These are phyloP conservation scores for Oropetium thomaeum DNA, from an alignment of 176 grass and related monocot species.

Conservation along the genomic window DNA sequence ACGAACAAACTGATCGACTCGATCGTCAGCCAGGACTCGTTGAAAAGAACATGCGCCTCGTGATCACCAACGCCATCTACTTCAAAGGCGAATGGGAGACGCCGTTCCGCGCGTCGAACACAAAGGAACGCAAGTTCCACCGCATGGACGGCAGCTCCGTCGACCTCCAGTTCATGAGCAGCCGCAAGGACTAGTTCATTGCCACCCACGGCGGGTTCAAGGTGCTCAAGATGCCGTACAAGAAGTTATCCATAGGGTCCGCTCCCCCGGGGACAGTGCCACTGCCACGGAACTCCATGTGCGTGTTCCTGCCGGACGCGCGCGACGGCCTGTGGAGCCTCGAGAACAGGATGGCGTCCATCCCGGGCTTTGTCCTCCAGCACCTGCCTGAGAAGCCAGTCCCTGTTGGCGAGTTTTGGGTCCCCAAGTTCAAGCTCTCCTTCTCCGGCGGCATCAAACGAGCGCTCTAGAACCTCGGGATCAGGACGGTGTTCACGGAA, in stretches of 20 bases:
- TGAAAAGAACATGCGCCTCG: background rate
- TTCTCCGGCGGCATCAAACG: background rate
- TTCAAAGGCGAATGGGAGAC: background rate
- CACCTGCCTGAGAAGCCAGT: background rate
- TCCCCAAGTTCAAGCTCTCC: constrained; percentile 11
- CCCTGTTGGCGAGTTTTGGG: background rate
- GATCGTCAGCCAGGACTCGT: too few species aligned
- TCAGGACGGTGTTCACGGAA: background rate
- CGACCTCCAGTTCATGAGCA: background rate
- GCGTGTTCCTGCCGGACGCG: constrained; percentile 36
- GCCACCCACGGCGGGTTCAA: background rate
- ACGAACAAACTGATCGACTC: background rate
- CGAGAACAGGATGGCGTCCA: background rate
- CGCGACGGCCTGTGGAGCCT: constrained; percentile 19
- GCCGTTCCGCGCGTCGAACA: background rate
- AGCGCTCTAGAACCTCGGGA: background rate
- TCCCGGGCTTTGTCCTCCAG: background rate
- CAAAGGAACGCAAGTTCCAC: background rate
- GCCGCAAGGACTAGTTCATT: background rate
- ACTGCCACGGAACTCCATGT: constrained; percentile 22
- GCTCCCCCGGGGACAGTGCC: background rate
- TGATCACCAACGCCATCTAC: background rate
- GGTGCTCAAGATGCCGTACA: too few species aligned
- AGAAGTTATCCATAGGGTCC: too few species aligned
- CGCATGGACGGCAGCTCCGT: background rate